Percentiles rank a stretch among this genome's conserved stretches.
Evolutionary conservation across 306 rosid species (phyloP).

Genomic region (Mimosa pudica): DNA sequence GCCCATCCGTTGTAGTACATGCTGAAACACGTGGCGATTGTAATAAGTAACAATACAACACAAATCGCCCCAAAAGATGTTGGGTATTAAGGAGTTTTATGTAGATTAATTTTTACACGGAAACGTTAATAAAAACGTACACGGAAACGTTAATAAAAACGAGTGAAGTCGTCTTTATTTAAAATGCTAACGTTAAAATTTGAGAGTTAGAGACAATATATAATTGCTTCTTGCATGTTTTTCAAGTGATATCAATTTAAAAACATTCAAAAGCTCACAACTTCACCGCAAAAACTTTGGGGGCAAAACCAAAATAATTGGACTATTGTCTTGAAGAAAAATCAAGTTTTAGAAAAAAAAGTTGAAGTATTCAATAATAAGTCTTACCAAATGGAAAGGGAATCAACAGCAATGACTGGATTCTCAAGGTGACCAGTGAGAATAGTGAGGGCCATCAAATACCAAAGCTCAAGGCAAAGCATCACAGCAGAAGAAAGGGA

Average conservation of each 20-base stretch:
- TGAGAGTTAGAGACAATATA: too few species aligned
- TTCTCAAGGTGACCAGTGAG: slow-evolving; percentile 53
- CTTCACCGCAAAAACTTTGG: too few species aligned
- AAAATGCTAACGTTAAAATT: too few species aligned
- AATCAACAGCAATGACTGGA: slow-evolving; percentile 30
- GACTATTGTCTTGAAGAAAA: background rate
- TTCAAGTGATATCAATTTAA: too few species aligned
- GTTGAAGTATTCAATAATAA: background rate
- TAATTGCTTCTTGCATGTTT: too few species aligned
- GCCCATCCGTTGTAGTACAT: slow-evolving; percentile 58
- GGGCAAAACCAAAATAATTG: background rate
- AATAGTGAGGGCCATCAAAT: slow-evolving; percentile 48
- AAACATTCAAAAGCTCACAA: too few species aligned
- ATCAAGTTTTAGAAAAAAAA: background rate
- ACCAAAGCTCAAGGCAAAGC: slow-evolving; percentile 65
- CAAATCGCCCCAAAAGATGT: background rate
- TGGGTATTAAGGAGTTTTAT: too few species aligned
- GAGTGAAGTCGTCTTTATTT: too few species aligned
- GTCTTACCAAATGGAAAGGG: slow-evolving; percentile 3
- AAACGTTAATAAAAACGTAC: too few species aligned
- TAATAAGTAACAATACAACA: background rate
- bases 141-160: too few species aligned
- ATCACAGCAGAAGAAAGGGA: slow-evolving; percentile 55
- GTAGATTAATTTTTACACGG: too few species aligned
- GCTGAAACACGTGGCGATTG: slow-evolving; percentile 38